Evolutionary conservation across 2,329 filamentous ascomycete genomes (phyloP), one percentile per base, ranked within the genome.

Genomic region (Colletotrichum chrysophilum): DNA sequence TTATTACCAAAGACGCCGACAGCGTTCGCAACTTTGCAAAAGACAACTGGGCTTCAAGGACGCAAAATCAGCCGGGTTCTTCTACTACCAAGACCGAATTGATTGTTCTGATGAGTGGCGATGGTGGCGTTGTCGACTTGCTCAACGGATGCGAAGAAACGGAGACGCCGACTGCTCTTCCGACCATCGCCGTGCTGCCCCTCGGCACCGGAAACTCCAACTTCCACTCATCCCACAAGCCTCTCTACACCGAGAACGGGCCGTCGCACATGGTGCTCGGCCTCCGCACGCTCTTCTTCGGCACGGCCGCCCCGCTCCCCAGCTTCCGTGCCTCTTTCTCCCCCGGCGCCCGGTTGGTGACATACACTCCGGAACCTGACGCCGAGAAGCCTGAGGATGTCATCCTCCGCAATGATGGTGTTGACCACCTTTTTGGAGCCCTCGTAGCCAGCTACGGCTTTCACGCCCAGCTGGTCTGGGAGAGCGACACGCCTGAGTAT

Each of bases 391-490:
- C 74, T 8, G 36, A 70, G 62, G 71, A 78, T 8, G 66, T 81
- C 8, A 75, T 79, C 4, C 83, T 83, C 65, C 71, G 83, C n/a
- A 79, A 83, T 36, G 80, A 83, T 12, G 73, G 78, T 2, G 83
- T 88, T 6, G 80, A 82, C 0, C 82, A 84, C 61, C 86, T 94
- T 28, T 90, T 94, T 80, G 96, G 95, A 30, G 94, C 94, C 28
- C 95, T 98, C 26, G 96, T 98, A 3, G 93, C 93, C 60, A 97
- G 94, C 83, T 98, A 97, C 90, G 96, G 94, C 24, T 92, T 98
- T 80, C 96, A 98, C 81, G 95, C 96, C 34, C 93, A 93, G 56
- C 89, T 98, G 5, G 95, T 98, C 26, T 96, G 95, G 79, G 96
- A 98, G 86, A 97, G 94, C 83, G 96, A 98, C 83, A 97, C 96